These are phyloP conservation scores for Noccaea bulbosa DNA, from an alignment of 345 rosid species.

Conservation along the genomic window DNA sequence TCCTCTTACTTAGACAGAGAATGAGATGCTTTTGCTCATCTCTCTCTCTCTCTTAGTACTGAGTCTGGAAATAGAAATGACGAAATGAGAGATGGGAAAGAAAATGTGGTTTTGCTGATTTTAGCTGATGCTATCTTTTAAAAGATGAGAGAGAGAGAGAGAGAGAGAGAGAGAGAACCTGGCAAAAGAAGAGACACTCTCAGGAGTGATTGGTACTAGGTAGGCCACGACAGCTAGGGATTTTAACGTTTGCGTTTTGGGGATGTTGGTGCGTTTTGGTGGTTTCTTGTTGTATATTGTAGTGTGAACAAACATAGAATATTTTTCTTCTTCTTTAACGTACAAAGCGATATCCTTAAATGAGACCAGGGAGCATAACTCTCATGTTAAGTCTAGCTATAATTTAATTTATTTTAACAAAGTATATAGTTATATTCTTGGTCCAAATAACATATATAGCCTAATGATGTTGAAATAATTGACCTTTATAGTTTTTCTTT, in stretches of 20 bases:
- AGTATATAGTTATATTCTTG: background rate
- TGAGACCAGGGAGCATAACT: slow-evolving; percentile 38
- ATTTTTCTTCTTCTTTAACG: slow-evolving; percentile 32
- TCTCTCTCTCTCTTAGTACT: slow-evolving; percentile 15
- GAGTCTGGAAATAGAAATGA: slow-evolving; percentile 31
- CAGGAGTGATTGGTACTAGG: slow-evolving; percentile 41
- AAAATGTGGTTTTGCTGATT: slow-evolving; percentile 41
- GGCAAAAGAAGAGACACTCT: slow-evolving; percentile 42
- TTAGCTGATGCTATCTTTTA: slow-evolving; percentile 40
- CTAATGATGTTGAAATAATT: slow-evolving; percentile 24
- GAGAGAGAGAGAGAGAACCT: slow-evolving; percentile 28
- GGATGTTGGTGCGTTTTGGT: slow-evolving; percentile 7
- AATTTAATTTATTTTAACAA: background rate
- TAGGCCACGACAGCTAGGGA: slow-evolving; percentile 41
- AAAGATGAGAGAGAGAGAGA: slow-evolving; percentile 27
- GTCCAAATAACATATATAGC: background rate
- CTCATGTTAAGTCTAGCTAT: slow-evolving; percentile 11
- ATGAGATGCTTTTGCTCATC: slow-evolving; percentile 26
- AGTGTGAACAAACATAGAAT: slow-evolving; percentile 1
- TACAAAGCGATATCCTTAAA: slow-evolving; percentile 45
- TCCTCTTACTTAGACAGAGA: slow-evolving; percentile 33
- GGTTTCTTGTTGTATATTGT: background rate
- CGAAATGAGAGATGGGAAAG: slow-evolving; percentile 28
- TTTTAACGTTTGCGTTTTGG: slow-evolving; percentile 42
- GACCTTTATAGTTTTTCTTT: slow-evolving; percentile 14